Base-by-base conservation (phyloP, 441 rosid species). In the Populus hybrid region DNA sequence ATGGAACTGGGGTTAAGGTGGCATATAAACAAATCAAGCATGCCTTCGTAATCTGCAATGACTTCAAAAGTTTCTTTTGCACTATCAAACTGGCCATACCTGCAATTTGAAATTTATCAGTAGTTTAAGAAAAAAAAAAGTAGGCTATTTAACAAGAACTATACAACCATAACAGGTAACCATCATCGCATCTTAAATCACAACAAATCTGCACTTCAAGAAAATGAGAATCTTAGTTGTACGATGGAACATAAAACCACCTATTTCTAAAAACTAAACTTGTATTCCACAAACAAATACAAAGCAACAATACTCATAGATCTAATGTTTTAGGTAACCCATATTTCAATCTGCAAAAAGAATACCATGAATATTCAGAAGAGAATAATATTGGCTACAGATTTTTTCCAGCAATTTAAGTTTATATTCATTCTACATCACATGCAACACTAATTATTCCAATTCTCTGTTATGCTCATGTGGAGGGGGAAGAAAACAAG, bases 61-160 rank as follows among this genome's bases (percentile, higher is more conserved):
- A 91, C 98, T 89, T 97, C 98, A 86, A 94, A 97, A 69, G 98
- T 97, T 86, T 97, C 99, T 88, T 97, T 97, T 14, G 97, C 98
- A 70, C 87, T 85, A 83, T 97, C 98, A 81, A 94, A 94, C 84
- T 94, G 98, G 75, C 98, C 98, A 80, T 92, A 93, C 86, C 99
- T 94, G 87, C 90, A 91, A 72, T 80, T 78, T 75, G 69, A 81
- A 82, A 80, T 63, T 65, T 75, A 65, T 67, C 36, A 71, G 79
- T 79, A 71, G 80, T 34, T 59, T 14, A 24, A 36, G 53, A 74
- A 35, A 53, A 30, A 73, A 79, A 79, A 75, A 35, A 67, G 10
- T 8, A 16, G 53, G 65, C 68, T 50, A 61, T 76, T 73, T 20
- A 40, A 32, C 30, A 30, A 61, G 32, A 40, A 23, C 36, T 30